A percentile compares a stretch with the other conserved stretches of the same genome.
Conservation (phyloP, 2,329 filamentous ascomycete genomes). For the Drechslerella dactyloides region DNA sequence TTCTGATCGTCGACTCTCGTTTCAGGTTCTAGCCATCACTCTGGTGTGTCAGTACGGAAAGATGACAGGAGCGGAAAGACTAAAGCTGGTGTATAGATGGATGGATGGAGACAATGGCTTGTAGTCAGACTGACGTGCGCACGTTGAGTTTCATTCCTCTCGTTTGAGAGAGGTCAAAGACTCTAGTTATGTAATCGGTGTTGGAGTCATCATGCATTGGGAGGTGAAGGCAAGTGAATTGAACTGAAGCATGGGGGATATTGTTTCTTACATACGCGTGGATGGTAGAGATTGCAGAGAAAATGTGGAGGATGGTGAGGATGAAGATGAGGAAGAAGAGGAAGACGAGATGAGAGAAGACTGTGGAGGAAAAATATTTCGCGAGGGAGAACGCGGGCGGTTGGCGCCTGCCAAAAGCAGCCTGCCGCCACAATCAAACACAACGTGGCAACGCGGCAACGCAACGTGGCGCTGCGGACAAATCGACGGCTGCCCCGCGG, state of each 20-base stretch:
- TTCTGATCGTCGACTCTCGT: no score
- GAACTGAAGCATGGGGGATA: slow-evolving; percentile 21
- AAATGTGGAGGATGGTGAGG: not conserved
- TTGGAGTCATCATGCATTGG: slow-evolving; percentile 73
- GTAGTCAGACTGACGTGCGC: slow-evolving; percentile 56
- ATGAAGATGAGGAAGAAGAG: not conserved
- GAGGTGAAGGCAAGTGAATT: slow-evolving; percentile 58
- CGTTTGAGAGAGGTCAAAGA: slow-evolving; percentile 76
- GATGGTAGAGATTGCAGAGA: not conserved
- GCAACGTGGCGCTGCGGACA: not conserved
- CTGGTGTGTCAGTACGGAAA: no score
- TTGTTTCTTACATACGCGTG: slow-evolving; percentile 7
- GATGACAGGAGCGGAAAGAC: not conserved
- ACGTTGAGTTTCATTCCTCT: slow-evolving; percentile 77
- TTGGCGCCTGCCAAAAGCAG: slow-evolving; percentile 1
- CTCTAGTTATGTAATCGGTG: slow-evolving; percentile 86
- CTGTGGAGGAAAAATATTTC: not conserved
- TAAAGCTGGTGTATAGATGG: not conserved
- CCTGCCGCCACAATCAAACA: not conserved
- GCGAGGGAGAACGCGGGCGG: not conserved
- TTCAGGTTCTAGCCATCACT: no score
- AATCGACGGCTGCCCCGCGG: slow-evolving; percentile 6
- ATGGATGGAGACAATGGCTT: slow-evolving; percentile 2
- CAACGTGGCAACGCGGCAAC: not conserved
- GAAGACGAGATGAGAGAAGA: not conserved